Evolutionary conservation across 495 filamentous ascomycete species (phyloP).

Genomic region (Neurospora hispaniola): DNA sequence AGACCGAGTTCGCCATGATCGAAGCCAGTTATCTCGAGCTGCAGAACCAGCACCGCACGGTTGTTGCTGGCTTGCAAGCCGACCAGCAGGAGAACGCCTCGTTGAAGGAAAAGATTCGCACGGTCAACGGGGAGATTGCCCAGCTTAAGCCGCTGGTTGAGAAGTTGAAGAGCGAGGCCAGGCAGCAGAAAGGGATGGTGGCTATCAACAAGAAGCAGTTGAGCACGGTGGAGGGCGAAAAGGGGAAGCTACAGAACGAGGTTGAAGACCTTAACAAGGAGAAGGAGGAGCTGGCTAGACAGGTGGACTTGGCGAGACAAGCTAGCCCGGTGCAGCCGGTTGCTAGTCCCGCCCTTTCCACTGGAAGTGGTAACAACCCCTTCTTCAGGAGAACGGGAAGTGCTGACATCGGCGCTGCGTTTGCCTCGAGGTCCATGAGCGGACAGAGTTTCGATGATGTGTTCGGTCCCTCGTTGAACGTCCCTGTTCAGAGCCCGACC

Average conservation of each 20-base stretch:
- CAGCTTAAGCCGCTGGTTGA: constrained; percentile 82
- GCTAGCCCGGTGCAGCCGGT: constrained; percentile 30
- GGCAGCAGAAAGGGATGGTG: constrained; percentile 89
- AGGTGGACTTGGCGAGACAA: constrained; percentile 25
- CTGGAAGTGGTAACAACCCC: constrained; percentile 72
- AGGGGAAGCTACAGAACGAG: constrained; percentile 72
- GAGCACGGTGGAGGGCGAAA: constrained; percentile 74
- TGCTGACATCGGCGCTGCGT: constrained; percentile 51
- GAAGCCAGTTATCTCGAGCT: constrained; percentile 78
- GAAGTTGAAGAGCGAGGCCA: constrained; percentile 76
- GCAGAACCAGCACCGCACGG: constrained; percentile 70
- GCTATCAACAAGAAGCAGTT: constrained; percentile 98
- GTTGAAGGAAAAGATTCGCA: constrained; percentile 78
- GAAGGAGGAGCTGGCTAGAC: constrained; percentile 41
- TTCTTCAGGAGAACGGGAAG: constrained; percentile 75
- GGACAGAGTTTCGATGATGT: constrained; percentile 80
- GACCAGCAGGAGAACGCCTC: constrained; percentile 82
- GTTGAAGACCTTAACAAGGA: constrained; percentile 58
- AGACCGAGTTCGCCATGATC: constrained; percentile 68
- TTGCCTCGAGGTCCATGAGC: constrained; percentile 33
- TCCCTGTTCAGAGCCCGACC: constrained; percentile 19
- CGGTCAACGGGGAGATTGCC: constrained; percentile 67
- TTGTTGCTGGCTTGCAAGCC: constrained; percentile 60
- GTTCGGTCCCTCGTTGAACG: constrained; percentile 62
- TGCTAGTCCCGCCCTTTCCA: constrained; percentile 61